phyloP scores from a whole-genome alignment of 2,329 filamentous ascomycete species.

The Aureobasidium sp. region DNA sequence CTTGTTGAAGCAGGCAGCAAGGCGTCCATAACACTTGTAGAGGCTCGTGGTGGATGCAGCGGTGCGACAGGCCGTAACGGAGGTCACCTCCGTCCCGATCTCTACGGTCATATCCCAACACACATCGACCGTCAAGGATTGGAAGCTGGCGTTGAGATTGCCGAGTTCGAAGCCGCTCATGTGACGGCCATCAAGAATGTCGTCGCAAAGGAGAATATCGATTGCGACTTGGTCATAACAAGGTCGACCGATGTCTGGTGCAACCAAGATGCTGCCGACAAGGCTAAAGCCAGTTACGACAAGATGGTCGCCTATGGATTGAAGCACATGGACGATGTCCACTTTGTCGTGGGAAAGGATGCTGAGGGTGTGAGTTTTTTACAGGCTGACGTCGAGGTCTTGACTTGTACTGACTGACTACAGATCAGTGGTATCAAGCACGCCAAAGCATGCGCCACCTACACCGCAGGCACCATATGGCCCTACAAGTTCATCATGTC shows the following conservation, averaged over 20 bases:
- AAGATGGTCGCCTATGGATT: conserved; percentile 25
- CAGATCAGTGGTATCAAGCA: conserved; percentile 29
- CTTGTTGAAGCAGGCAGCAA: conserved; percentile 31
- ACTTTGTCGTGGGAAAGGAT: conserved; percentile 17
- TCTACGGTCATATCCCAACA: conserved; percentile 33
- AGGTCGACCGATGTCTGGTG: conserved; percentile 35
- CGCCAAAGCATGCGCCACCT: conserved; percentile 30
- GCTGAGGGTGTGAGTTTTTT: conserved; percentile 16
- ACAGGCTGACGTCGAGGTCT: not conserved
- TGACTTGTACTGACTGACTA: not conserved
- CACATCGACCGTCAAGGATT: conserved; percentile 22
- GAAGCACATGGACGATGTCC: conserved; percentile 25
- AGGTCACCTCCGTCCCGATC: conserved; percentile 39
- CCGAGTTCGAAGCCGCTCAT: conserved; percentile 31
- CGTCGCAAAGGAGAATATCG: conserved; percentile 35
- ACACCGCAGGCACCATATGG: conserved; percentile 59
- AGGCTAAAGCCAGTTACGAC: conserved; percentile 28
- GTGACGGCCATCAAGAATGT: conserved; percentile 34
- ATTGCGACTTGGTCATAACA: conserved; percentile 38
- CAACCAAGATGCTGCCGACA: conserved; percentile 26
- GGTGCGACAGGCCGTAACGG: conserved; percentile 64
- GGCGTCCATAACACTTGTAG: conserved; percentile 58
- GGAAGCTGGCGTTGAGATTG: conserved; percentile 29
- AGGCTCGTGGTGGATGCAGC: conserved; percentile 56
- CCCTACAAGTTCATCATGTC: conserved; percentile 73